phyloP scores from a whole-genome alignment of 2,329 filamentous ascomycete species.

The Stachybotrys elegans region DNA sequence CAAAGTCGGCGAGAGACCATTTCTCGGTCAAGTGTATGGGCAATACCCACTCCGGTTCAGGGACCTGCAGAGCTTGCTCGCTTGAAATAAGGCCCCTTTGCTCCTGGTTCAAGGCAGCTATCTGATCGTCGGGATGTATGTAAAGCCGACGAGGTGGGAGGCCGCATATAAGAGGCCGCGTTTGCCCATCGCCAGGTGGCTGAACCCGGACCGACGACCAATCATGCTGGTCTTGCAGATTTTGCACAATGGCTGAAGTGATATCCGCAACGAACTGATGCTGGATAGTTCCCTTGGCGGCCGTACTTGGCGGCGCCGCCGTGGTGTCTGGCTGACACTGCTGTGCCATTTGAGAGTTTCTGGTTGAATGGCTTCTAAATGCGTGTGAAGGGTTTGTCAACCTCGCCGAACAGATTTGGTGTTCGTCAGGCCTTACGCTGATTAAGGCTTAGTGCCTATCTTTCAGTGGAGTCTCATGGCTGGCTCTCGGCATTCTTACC shows the following conservation, averaged over 20 bases:
- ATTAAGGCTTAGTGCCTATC: too few relatives aligned
- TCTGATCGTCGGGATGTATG: constrained; percentile 77
- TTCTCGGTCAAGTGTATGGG: constrained; percentile 69
- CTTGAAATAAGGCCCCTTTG: constrained; percentile 32
- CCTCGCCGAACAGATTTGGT: too few relatives aligned
- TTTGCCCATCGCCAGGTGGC: constrained; percentile 31
- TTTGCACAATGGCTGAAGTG: constrained; percentile 53
- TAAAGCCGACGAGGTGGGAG: constrained; percentile 70
- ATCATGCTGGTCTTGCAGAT: constrained; percentile 70
- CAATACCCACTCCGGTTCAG: constrained; percentile 71
- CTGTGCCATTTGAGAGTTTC: neutral
- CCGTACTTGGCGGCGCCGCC: constrained; percentile 5
- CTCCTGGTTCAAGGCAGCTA: constrained; percentile 61
- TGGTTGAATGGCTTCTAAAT: too few relatives aligned
- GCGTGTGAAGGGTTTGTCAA: too few relatives aligned
- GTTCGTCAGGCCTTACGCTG: too few relatives aligned
- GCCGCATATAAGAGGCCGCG: constrained; percentile 64
- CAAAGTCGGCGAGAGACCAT: constrained; percentile 63
- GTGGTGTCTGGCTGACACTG: neutral
- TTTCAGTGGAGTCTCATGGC: too few relatives aligned
- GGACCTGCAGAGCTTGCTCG: constrained; percentile 38
- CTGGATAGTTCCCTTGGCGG: too few relatives aligned
- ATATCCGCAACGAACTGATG: constrained; percentile 17
- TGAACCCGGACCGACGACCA: constrained; percentile 61
- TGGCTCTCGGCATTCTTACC: too few relatives aligned